A percentile compares a stretch with the other conserved stretches of the same genome.
Evolutionary conservation across 805 yeast genomes (phyloP).

Genomic region (Saturnispora bothae): DNA sequence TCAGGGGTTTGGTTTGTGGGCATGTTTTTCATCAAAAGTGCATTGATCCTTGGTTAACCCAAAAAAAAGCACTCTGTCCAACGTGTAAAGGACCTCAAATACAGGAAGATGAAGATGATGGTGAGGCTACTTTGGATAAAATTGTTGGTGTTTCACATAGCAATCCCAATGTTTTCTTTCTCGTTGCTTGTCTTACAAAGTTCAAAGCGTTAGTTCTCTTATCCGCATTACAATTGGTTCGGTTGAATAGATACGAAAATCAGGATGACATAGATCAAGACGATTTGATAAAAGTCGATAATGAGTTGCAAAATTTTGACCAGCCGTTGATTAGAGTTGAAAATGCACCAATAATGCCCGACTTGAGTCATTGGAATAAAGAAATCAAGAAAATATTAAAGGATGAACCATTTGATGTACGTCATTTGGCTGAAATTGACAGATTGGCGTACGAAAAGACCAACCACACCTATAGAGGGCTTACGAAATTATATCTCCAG

Average conservation of each 20-base stretch:
- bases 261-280: background rate
- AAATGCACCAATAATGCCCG: slow-evolving; percentile 22
- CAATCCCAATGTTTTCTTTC: slow-evolving; percentile 8
- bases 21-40: slow-evolving; percentile 77
- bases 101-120: slow-evolving; percentile 10
- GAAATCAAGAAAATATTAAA: slow-evolving; percentile 18
- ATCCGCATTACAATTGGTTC: slow-evolving; percentile 11
- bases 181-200: slow-evolving; percentile 9
- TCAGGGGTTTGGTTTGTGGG: slow-evolving; percentile 70
- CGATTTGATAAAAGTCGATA: slow-evolving; percentile 2
- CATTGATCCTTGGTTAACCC: slow-evolving; percentile 72
- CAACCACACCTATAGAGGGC: slow-evolving; percentile 17
- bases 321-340: slow-evolving; percentile 10
- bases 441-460: slow-evolving; percentile 33
- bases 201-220: slow-evolving; percentile 14
- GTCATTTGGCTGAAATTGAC: slow-evolving; percentile 36
- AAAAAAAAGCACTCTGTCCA: slow-evolving; percentile 73
- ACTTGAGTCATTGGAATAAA: slow-evolving; percentile 15
- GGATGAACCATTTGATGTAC: slow-evolving; percentile 28
- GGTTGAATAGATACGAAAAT: slow-evolving; percentile 8
- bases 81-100: slow-evolving; percentile 56
- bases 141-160: slow-evolving; percentile 8
- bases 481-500: slow-evolving; percentile 36
- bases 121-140: slow-evolving; percentile 13
- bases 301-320: slow-evolving; percentile 1